phyloP scores from a whole-genome alignment of 176 grass and related monocot genomes.

The Avena insularis region DNA sequence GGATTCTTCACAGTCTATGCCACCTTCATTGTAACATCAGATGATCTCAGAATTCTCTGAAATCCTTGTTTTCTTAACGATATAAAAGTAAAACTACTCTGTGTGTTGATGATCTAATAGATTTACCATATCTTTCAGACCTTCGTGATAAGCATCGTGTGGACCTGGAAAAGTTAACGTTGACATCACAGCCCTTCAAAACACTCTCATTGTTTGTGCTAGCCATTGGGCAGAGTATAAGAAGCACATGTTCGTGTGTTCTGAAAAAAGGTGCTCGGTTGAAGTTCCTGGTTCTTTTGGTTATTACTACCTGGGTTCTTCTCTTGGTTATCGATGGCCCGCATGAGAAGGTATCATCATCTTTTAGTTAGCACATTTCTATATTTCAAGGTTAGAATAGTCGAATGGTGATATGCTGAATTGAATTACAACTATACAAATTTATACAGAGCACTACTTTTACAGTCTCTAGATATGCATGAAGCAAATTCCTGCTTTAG shows the following conservation, averaged over 20 bases:
- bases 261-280: constrained; percentile 57
- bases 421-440: constrained; percentile 12
- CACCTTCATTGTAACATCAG: background rate
- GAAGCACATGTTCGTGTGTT: constrained; percentile 61
- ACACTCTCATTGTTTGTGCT: constrained; percentile 69
- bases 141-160: constrained; percentile 63
- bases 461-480: constrained; percentile 17
- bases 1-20: background rate
- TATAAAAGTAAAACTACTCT: constrained; percentile 7
- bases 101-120: constrained; percentile 33
- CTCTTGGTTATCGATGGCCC: constrained; percentile 61
- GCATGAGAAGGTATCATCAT: constrained; percentile 71
- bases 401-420: background rate
- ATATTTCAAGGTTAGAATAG: constrained; percentile 1
- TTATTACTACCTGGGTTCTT: constrained; percentile 44
- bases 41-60: constrained; percentile 11
- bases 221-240: constrained; percentile 64
- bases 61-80: background rate
- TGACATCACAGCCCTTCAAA: constrained; percentile 72
- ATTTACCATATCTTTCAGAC: constrained; percentile 58
- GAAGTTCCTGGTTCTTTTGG: constrained; percentile 51
- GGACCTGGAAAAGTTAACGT: constrained; percentile 70
- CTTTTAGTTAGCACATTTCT: constrained; percentile 33
- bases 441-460: constrained; percentile 15
- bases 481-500: background rate